Conservation (phyloP, 2,329 filamentous ascomycete genomes). For the Ophiostoma populinum region DNA sequence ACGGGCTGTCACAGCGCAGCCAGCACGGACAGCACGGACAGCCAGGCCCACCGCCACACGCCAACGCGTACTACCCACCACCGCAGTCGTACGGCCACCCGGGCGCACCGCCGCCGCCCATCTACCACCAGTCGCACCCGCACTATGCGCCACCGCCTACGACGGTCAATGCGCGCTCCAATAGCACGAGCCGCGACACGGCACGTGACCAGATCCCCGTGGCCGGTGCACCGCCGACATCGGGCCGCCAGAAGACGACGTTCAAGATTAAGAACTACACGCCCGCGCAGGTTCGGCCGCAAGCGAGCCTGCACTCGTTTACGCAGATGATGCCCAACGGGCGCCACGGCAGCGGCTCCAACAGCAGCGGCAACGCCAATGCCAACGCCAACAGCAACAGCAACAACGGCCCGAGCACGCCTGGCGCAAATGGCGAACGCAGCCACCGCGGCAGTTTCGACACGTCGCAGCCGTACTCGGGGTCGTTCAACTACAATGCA, state of each 20-base stretch:
- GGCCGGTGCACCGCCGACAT: constrained; percentile 6
- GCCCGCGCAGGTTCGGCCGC: constrained; percentile 9
- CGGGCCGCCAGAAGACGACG: constrained; percentile 13
- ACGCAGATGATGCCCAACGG: constrained; percentile 11
- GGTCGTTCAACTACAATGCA: too few relatives aligned
- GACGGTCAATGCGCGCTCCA: neutral
- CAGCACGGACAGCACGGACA: too few relatives aligned
- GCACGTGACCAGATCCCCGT: neutral
- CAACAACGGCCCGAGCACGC: neutral
- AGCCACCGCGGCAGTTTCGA: neutral
- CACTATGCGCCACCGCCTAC: neutral
- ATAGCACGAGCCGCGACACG: neutral
- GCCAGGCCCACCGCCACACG: too few relatives aligned
- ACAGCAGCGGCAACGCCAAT: neutral
- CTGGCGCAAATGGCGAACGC: neutral
- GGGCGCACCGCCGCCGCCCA: too few relatives aligned
- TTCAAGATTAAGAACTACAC: constrained; percentile 21
- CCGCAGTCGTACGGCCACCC: too few relatives aligned
- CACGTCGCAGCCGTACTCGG: neutral
- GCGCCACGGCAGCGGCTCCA: neutral
- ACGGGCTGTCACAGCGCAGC: too few relatives aligned
- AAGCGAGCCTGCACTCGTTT: constrained; percentile 9
- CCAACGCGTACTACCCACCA: too few relatives aligned
- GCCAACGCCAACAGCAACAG: neutral
- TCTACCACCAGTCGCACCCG: neutral